A percentile compares a stretch with the other conserved stretches of the same genome.
Conservation (phyloP, 306 rosid species). For the Parietaria judaica region DNA sequence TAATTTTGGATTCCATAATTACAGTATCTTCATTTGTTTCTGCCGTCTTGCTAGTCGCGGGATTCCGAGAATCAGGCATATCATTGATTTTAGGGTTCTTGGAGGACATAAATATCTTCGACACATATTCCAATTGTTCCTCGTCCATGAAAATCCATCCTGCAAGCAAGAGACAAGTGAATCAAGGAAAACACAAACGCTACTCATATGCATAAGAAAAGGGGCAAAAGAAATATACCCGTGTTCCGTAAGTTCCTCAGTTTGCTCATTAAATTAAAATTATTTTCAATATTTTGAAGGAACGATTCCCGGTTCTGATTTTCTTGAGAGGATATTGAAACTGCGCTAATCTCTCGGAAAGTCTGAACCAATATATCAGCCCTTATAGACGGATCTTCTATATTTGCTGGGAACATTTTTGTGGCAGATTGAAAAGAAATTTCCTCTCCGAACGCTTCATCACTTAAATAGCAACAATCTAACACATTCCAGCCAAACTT, state of each 20-base stretch:
- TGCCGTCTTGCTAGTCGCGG: slow-evolving; percentile 28
- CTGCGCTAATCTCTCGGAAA: slow-evolving; percentile 71
- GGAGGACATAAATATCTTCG: slow-evolving; percentile 41
- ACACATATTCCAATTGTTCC: slow-evolving; percentile 62
- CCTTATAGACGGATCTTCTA: slow-evolving; percentile 83
- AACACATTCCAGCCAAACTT: slow-evolving; percentile 77
- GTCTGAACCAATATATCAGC: slow-evolving; percentile 83
- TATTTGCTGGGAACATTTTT: slow-evolving; percentile 86
- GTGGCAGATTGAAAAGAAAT: slow-evolving; percentile 50
- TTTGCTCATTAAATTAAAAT: slow-evolving; percentile 42
- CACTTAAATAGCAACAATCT: slow-evolving; percentile 72
- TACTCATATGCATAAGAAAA: background rate
- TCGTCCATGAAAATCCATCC: slow-evolving; percentile 86
- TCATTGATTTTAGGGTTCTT: slow-evolving; percentile 31
- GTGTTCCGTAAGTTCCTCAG: slow-evolving; percentile 43
- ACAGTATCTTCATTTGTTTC: slow-evolving; percentile 63
- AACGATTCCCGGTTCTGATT: slow-evolving; percentile 53
- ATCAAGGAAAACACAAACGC: slow-evolving; percentile 8
- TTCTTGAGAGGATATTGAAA: slow-evolving; percentile 41
- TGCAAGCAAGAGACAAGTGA: slow-evolving; percentile 42
- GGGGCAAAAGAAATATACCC: slow-evolving; percentile 31
- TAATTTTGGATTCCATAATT: slow-evolving; percentile 71
- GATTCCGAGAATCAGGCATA: slow-evolving; percentile 19
- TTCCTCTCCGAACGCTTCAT: slow-evolving; percentile 50
- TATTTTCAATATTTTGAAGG: slow-evolving; percentile 69